Conservation (phyloP, 345 rosid genomes). For the Eucalyptus erythrocorys region DNA sequence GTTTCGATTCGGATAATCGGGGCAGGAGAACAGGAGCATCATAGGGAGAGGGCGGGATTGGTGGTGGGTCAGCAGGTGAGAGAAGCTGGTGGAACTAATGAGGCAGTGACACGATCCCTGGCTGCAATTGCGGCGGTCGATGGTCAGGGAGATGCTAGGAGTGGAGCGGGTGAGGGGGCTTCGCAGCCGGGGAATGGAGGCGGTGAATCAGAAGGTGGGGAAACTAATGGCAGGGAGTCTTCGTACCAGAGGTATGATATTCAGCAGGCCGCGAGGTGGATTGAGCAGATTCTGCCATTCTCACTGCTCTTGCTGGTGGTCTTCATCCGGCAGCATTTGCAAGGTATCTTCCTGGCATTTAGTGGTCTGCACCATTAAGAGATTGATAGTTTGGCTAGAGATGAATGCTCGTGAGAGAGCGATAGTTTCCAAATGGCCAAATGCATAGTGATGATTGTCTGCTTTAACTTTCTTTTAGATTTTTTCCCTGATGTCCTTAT, state of each 20-base stretch:
- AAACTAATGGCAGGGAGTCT: slow-evolving; percentile 60
- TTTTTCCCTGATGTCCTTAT: not conserved
- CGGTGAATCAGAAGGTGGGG: slow-evolving; percentile 41
- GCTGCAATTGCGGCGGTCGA: slow-evolving; percentile 9
- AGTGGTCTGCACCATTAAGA: not conserved
- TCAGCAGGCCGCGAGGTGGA: slow-evolving; percentile 98
- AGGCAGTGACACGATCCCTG: slow-evolving; percentile 7
- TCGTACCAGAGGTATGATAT: slow-evolving; percentile 97
- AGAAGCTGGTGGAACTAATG: slow-evolving; percentile 20
- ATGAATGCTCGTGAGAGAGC: not conserved
- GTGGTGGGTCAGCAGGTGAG: slow-evolving; percentile 49
- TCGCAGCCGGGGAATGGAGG: slow-evolving; percentile 30
- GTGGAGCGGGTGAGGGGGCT: slow-evolving; percentile 34
- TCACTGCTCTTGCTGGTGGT: slow-evolving; percentile 95
- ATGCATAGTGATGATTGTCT: not conserved
- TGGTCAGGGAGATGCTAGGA: slow-evolving; percentile 32
- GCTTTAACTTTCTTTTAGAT: not conserved
- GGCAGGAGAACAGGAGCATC: slow-evolving; percentile 60
- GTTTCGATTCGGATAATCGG: slow-evolving; percentile 93
- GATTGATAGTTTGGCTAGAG: not conserved
- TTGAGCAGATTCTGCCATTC: slow-evolving; percentile 96
- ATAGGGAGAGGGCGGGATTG: slow-evolving; percentile 34
- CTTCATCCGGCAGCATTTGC: slow-evolving; percentile 98
- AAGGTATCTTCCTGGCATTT: slow-evolving; percentile 35
- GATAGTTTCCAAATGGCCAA: not conserved